A percentile compares a stretch with the other conserved stretches of the same genome.
Evolutionary conservation across 768 basidiomycete genomes (phyloP).

Genomic region (Suillus subalutaceus): DNA sequence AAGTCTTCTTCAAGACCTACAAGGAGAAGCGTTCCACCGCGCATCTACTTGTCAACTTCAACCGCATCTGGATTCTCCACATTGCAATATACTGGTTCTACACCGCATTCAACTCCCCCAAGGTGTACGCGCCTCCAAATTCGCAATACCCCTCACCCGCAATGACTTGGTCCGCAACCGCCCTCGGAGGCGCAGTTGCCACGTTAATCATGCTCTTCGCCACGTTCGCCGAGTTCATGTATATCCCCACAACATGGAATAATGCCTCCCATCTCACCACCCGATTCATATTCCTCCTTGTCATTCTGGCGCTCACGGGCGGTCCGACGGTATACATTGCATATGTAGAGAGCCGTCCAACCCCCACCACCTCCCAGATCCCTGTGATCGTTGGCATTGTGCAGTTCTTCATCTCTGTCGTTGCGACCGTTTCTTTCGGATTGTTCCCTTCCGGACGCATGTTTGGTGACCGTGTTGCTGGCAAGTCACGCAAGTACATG

Average conservation of each 20-base stretch:
- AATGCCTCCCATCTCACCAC: slow-evolving; percentile 97
- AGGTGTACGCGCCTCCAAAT: slow-evolving; percentile 78
- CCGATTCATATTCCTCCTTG: slow-evolving; percentile 86
- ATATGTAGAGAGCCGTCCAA: slow-evolving; percentile 68
- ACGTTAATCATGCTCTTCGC: slow-evolving; percentile 93
- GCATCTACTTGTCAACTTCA: slow-evolving; percentile 98
- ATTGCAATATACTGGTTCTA: slow-evolving; percentile 95
- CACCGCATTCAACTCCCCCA: slow-evolving; percentile 96
- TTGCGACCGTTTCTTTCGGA: slow-evolving; percentile 81
- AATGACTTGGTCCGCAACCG: slow-evolving; percentile 95
- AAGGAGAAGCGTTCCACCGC: slow-evolving; percentile 92
- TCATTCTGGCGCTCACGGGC: slow-evolving; percentile 90
- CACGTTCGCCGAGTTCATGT: slow-evolving; percentile 92
- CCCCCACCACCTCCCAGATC: slow-evolving; percentile 54
- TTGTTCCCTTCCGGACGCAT: slow-evolving; percentile 94
- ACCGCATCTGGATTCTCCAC: slow-evolving; percentile 98
- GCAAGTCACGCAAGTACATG: slow-evolving; percentile 97
- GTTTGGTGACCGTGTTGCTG: slow-evolving; percentile 98
- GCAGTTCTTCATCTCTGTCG: slow-evolving; percentile 90
- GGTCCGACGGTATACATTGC: slow-evolving; percentile 96
- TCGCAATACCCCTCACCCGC: slow-evolving; percentile 72
- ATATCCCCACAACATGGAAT: slow-evolving; percentile 99
- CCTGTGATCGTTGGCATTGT: slow-evolving; percentile 92
- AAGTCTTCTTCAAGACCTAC: slow-evolving; percentile 99
- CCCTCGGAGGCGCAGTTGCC: slow-evolving; percentile 94